Evolutionary conservation across 495 filamentous ascomycete genomes (phyloP).

Genomic region (Cairneyella variabilis): DNA sequence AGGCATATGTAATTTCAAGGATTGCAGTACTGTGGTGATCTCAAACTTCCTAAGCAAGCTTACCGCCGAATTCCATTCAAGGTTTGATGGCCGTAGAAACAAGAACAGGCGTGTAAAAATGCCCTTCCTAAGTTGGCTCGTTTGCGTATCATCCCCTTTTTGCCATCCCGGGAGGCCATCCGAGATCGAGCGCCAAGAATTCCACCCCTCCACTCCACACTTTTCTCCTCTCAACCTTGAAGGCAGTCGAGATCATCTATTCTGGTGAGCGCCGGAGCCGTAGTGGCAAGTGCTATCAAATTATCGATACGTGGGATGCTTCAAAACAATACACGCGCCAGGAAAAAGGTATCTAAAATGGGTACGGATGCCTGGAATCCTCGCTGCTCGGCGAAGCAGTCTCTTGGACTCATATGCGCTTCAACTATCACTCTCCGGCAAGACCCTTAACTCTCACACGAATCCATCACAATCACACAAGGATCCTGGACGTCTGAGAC

Average conservation of each 20-base stretch:
- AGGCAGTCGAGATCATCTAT: neutral
- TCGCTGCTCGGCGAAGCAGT: neutral
- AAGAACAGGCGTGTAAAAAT: no score
- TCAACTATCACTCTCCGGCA: neutral
- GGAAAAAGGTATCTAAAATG: conserved; percentile 1
- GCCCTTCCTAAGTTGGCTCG: neutral
- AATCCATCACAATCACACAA: neutral
- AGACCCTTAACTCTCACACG: conserved; percentile 1
- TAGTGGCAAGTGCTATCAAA: neutral
- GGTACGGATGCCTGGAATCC: neutral
- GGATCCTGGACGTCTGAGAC: conserved; percentile 1
- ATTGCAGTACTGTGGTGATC: neutral
- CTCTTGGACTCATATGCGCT: neutral
- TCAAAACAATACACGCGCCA: conserved; percentile 9
- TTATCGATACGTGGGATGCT: neutral
- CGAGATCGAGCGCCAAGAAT: no score
- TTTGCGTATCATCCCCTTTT: neutral
- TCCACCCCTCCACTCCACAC: neutral
- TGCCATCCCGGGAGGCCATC: neutral
- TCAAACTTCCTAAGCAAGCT: neutral
- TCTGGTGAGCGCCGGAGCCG: neutral
- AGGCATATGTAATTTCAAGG: neutral
- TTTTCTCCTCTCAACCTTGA: neutral
- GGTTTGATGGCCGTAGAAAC: neutral
- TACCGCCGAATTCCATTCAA: neutral